Conservation (phyloP, 345 rosid species). For the Eucalyptus cloeziana region DNA sequence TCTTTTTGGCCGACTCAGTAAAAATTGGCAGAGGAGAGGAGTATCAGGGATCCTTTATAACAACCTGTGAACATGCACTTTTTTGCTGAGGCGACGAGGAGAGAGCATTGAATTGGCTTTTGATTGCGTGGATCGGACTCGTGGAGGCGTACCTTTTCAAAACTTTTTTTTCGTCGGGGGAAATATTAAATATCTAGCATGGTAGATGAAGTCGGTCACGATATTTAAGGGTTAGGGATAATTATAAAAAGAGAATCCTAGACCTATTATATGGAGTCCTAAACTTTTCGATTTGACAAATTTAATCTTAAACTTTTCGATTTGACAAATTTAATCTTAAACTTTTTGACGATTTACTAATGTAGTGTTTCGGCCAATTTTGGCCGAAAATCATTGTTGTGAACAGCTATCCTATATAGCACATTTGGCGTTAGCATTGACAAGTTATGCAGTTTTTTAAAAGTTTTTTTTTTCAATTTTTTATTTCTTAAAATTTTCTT, state of each 20-base stretch:
- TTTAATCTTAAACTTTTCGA: fast-evolving
- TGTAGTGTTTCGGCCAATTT: fast-evolving
- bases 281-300: not conserved
- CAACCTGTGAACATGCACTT: not conserved
- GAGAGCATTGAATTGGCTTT: not conserved
- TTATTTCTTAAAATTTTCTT: no score
- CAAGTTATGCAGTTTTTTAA: fast-evolving
- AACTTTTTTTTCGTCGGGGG: not conserved
- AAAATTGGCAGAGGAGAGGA: not conserved
- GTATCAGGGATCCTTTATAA: not conserved
- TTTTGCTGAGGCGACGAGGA: not conserved
- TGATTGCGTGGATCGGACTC: not conserved
- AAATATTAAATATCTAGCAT: not conserved
- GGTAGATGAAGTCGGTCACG: not conserved
- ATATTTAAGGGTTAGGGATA: not conserved
- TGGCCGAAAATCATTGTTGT: fast-evolving
- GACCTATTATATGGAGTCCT: fast-evolving
- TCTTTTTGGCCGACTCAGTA: not conserved
- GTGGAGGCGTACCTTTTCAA: not conserved
- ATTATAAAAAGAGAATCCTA: no score
- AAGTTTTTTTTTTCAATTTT: not conserved
- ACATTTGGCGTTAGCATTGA: fast-evolving
- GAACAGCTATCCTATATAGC: fast-evolving
- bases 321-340: no score
- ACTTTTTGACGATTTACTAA: not conserved